Conservation (phyloP, 2,329 filamentous ascomycete genomes). For the Drechslerella dactyloides region DNA sequence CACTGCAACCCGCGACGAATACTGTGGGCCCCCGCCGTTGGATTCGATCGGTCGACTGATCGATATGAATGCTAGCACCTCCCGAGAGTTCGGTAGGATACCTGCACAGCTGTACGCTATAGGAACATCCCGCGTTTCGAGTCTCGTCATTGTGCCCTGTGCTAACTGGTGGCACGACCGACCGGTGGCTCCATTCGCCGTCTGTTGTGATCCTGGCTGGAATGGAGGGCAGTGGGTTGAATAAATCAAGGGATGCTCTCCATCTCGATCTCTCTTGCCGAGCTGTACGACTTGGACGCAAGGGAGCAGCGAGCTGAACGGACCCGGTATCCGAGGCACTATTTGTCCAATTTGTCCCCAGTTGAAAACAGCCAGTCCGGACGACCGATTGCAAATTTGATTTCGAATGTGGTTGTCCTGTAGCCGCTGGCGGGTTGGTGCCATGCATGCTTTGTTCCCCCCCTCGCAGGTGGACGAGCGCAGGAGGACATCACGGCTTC, state of each 20-base stretch:
- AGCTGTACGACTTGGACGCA: constrained; percentile 6
- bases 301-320: background rate
- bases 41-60: too few species aligned
- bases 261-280: background rate
- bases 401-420: background rate
- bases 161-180: too few species aligned
- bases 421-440: constrained; percentile 3
- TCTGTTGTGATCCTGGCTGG: too few species aligned
- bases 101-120: too few species aligned
- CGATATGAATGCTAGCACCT: too few species aligned
- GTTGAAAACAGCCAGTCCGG: background rate
- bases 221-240: too few species aligned
- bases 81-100: too few species aligned
- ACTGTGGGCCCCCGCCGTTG: too few species aligned
- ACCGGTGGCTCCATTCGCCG: too few species aligned
- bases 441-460: constrained; percentile 16
- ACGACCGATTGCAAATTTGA: background rate
- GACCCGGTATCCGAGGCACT: background rate
- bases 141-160: too few species aligned
- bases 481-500: constrained; percentile 1
- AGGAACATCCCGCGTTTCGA: too few species aligned
- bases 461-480: constrained; percentile 46
- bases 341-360: background rate
- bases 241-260: background rate
- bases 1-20: too few species aligned